Evolutionary conservation across 495 filamentous ascomycete genomes (phyloP), one percentile per base, ranked within the genome.

Genomic region (Aspergillus egyptiacus): DNA sequence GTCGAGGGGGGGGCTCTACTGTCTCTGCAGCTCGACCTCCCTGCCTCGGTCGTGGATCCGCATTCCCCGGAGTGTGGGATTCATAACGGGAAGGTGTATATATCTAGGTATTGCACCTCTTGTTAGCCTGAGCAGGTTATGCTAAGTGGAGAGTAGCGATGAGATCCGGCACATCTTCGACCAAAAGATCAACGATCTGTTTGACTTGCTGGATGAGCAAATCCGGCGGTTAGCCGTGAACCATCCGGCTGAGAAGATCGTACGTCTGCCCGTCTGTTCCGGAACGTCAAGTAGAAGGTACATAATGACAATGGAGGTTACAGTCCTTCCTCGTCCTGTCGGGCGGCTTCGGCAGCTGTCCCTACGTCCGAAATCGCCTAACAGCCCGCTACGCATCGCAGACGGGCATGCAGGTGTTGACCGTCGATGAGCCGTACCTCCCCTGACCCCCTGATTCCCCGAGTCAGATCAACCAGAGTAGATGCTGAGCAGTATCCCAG

Each of bases 341-440:
- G 0, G 82, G 82, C 5, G 82, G 82, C 4, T 74, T 85, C 6
- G 81, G 82, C 13, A 82, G 80, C 54, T 84, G 79, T 2, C 63
- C 73, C 19, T 85, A 86, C 54, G 71, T 86, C 3, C 61, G 67
- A 35, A 59, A 72, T 30, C 55, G 67, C 7, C 64, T 80, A 6
- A 47, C 69, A 19, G 54, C 71, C 13, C 60, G 61, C 14, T 75
- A 72, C 54, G 59, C 28, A 6, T 68, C 45, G 65, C 67, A 3
- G 54, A 59, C 8, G 48, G 56, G n/a, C 6, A 70, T 78, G 27
- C 61, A 69, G 20, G 65, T 81, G 23, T 54, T 77, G 7, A 60
- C 71, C 4, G 73, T 73, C 6, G 66, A 67, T 24, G 77, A 82
- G 44, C 78, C 78, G 59, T 72, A 54, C 23, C 61, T 60, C 11